Base-by-base conservation (phyloP, 805 yeast genomes). In the Saccharomycopsis sp. region DNA sequence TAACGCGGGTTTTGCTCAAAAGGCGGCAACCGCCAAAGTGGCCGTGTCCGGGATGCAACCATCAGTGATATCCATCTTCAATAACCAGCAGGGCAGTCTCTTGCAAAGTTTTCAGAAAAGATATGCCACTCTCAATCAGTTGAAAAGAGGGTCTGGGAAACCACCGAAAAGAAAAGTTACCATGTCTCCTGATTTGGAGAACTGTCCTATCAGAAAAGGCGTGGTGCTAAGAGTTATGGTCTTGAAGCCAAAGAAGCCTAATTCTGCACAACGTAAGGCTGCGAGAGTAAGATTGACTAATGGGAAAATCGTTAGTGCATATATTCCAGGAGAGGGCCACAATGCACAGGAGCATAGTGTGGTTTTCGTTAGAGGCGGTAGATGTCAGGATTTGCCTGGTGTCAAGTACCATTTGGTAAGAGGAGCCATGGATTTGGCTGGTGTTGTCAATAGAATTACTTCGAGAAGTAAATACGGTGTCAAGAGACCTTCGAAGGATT, bases 251-350 rank as follows among this genome's bases (percentile, higher is more conserved):
- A 94, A 94, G 77, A 94, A 94, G 71, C 99, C 99, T 40, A 94
- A 94, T 76, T 92, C 98, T 50, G 97, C 99, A 18, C 92, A 91
- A 74, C 82, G 99, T 75, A 94, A 94, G 72, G 97, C 95, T 52
- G 91, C 96, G 63, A 87, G 98, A 76, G 98, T 94, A 21, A 82
- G 96, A 73, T 78, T 94, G 61, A 81, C 96, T 9, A 92, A 89
- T 66, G 99, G 98, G 24, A 86, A 85, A 63, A 84, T 89, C 53
- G 81, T 94, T 16, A 85, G 92, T 51, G 97, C 97, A 1, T 91
- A 91, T 70, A 94, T 94, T 58, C 97, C 97, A 15, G 99, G 99
- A 57, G 97, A 94, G 70, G 99, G 99, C 20, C 99, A 94, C 73
- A 94, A 94, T 68, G 86, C 96, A 21, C 98, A 94, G 75, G 99